Conservation (phyloP, 2,329 filamentous ascomycete species). For the Thermothelomyces thermophilus region DNA sequence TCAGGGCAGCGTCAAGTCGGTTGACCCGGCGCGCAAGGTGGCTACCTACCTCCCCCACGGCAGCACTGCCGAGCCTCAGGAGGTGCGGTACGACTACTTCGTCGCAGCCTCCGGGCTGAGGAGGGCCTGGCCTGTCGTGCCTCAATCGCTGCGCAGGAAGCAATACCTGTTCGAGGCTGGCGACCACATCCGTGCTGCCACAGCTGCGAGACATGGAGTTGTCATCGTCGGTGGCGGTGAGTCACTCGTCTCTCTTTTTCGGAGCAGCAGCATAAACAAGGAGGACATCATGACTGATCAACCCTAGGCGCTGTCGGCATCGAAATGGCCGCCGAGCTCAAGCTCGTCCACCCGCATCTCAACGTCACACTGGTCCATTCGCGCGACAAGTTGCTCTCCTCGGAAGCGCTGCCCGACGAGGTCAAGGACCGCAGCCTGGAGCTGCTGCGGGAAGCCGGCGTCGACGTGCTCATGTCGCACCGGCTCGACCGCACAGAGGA, state of each 20-base stretch:
- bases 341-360: conserved; percentile 55
- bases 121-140: conserved; percentile 65
- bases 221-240: conserved; percentile 62
- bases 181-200: conserved; percentile 51
- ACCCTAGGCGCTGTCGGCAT: conserved; percentile 65
- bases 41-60: conserved; percentile 48
- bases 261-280: no score
- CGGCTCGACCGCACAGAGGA: conserved; percentile 46
- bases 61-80: conserved; percentile 33
- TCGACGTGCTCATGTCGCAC: conserved; percentile 58
- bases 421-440: conserved; percentile 57
- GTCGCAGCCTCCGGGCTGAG: conserved; percentile 64
- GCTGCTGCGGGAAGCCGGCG: conserved; percentile 54
- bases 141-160: conserved; percentile 55
- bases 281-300: no score
- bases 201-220: conserved; percentile 49
- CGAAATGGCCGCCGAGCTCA: conserved; percentile 75
- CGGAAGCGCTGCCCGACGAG: conserved; percentile 63
- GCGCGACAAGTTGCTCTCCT: conserved; percentile 60
- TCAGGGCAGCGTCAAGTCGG: conserved; percentile 55
- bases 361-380: conserved; percentile 72
- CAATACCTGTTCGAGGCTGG: conserved; percentile 57
- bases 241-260: conserved; percentile 12
- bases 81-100: conserved; percentile 65
- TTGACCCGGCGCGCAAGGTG: conserved; percentile 55